Evolutionary conservation across 2,329 filamentous ascomycete genomes (phyloP).

Genomic region (Dothideomycetes sp.): DNA sequence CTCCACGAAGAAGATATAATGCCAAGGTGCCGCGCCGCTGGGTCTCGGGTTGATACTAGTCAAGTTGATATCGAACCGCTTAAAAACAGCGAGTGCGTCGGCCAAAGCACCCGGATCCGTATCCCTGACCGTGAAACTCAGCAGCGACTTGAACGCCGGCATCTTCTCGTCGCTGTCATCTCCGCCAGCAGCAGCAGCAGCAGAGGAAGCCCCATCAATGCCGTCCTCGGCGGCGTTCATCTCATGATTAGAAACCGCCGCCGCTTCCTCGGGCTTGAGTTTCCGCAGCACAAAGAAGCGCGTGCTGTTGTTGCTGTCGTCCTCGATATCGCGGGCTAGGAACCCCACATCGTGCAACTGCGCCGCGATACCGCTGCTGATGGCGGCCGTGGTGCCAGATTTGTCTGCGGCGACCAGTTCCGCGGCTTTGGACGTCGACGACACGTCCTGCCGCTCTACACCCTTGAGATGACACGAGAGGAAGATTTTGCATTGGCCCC

Average conservation of each 20-base stretch:
- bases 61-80: constrained; percentile 60
- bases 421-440: constrained; percentile 76
- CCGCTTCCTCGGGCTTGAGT: constrained; percentile 3
- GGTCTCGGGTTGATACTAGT: constrained; percentile 86
- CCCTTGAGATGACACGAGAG: constrained; percentile 58
- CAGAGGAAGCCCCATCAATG: neutral
- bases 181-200: neutral
- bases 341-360: constrained; percentile 56
- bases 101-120: constrained; percentile 70
- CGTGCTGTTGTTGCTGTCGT: constrained; percentile 65
- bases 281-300: constrained; percentile 59
- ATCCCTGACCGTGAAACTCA: constrained; percentile 77
- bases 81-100: constrained; percentile 69
- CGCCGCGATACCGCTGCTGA: constrained; percentile 66
- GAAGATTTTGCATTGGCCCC: constrained; percentile 78
- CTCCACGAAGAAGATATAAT: constrained; percentile 93
- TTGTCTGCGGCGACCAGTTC: constrained; percentile 55
- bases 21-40: constrained; percentile 63
- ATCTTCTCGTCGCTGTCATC: constrained; percentile 9
- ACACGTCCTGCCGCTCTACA: constrained; percentile 71
- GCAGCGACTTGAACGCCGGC: constrained; percentile 52
- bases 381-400: constrained; percentile 54
- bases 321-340: constrained; percentile 60
- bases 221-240: neutral
- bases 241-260: neutral